Evolutionary conservation across 2,329 filamentous ascomycete genomes (phyloP), one percentile per base, ranked within the genome.

Genomic region (Beauveria asiatica): DNA sequence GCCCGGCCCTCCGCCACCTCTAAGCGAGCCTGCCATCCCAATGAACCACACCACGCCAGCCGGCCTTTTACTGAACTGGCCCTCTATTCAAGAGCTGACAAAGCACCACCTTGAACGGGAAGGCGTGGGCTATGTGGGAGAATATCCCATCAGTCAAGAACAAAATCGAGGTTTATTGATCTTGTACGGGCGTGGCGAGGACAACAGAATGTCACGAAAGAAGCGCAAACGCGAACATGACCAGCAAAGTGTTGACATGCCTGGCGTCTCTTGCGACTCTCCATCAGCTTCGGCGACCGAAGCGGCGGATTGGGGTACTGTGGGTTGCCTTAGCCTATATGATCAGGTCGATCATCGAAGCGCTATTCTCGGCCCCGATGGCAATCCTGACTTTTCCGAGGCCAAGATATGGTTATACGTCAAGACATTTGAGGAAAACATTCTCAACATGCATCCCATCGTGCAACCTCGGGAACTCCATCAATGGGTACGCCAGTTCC

Each of bases 41-140:
- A 83, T 86, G 33, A 90, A 96, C 65, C 93, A 97, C 69, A 95
- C 90, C 0, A 97, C 92, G 0, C 84, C 91, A n/a, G 92, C 92
- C 1, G 90, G 94, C 55, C 83, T 92, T 63, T 77, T 97, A 19
- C 76, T 97, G 30, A 79, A 82, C 52, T 92, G 88, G 85, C 82
- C 81, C 0, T 81, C 85, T 0, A 90, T 94, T 59, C 74, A 79
- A 69, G 75, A 80, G 63, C 70, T 97, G 69, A 84, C 90, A 41
- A 78, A 69, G 62, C 73, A 72, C 52, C 76, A 77, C 27, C 70
- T 85, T 59, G 72, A 76, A 23, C 70, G 70, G 2, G 76, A 80
- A 56, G 78, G 77, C 39, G 78, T 86, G 67, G 76, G 78, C 37
- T 79, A 80, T 57, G 79, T 86, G 27, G 82, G 84, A 60, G 83